Percentiles rank a stretch among this genome's conserved stretches.
Conservation (phyloP, 2,329 filamentous ascomycete species). For the Zymoseptoria passerinii region DNA sequence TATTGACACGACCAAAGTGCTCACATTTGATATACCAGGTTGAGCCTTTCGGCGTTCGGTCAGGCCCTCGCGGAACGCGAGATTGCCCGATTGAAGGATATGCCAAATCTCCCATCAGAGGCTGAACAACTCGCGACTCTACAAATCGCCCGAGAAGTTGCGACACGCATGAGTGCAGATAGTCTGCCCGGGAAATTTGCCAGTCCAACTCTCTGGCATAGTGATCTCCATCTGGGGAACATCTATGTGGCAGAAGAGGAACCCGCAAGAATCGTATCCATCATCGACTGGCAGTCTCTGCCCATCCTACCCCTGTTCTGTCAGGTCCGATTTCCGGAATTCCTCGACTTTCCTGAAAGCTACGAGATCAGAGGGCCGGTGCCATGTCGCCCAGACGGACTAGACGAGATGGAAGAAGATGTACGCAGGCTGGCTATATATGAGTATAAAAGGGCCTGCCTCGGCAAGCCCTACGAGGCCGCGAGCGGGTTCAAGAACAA, state of each 20-base stretch:
- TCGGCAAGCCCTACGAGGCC: slow-evolving; percentile 7
- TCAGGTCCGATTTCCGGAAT: slow-evolving; percentile 5
- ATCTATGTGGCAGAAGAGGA: slow-evolving; percentile 6
- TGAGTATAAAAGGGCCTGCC: slow-evolving; percentile 3
- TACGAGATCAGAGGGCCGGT: slow-evolving; percentile 5
- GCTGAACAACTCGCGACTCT: background rate
- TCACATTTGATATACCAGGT: background rate
- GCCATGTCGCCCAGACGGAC: background rate
- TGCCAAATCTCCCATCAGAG: background rate
- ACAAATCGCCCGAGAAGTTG: background rate
- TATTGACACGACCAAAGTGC: background rate
- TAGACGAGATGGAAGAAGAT: slow-evolving; percentile 5
- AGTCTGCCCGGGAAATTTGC: slow-evolving; percentile 3
- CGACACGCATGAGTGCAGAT: background rate
- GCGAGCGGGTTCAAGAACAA: slow-evolving; percentile 4
- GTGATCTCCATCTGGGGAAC: slow-evolving; percentile 5
- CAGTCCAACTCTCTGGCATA: slow-evolving; percentile 4
- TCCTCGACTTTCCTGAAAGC: slow-evolving; percentile 5
- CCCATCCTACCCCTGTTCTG: slow-evolving; percentile 1
- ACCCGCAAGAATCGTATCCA: slow-evolving; percentile 2
- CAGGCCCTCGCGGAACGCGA: slow-evolving; percentile 2
- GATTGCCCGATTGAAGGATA: background rate
- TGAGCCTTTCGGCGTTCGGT: background rate
- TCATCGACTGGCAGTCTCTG: slow-evolving; percentile 6
- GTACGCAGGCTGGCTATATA: slow-evolving; percentile 1